Conservation (phyloP, 140 eudicot species). For the Cichorium intybus region DNA sequence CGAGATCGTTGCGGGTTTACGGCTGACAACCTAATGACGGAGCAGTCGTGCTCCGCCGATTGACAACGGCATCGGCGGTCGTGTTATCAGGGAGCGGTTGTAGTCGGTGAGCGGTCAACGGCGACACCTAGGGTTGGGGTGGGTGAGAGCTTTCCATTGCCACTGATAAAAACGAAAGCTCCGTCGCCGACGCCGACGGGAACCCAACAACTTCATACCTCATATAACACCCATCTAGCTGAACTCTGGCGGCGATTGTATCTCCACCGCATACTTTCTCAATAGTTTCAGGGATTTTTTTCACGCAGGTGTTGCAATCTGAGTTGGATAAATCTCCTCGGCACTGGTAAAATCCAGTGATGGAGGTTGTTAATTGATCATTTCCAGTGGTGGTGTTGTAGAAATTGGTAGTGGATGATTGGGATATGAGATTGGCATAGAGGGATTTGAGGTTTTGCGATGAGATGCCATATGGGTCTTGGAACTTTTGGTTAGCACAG, state of each 20-base stretch:
- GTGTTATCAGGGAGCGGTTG: too few relatives aligned
- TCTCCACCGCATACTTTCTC: conserved; percentile 40
- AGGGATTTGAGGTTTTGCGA: conserved; percentile 49
- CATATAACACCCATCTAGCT: conserved; percentile 62
- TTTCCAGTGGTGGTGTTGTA: conserved; percentile 46
- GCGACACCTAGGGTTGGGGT: too few relatives aligned
- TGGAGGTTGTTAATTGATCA: conserved; percentile 28
- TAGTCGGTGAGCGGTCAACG: too few relatives aligned
- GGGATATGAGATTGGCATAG: conserved; percentile 42
- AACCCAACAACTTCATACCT: conserved; percentile 68
- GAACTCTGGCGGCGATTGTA: conserved; percentile 63
- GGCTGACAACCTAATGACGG: too few relatives aligned
- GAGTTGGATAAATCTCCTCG: conserved; percentile 57
- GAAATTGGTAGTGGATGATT: conserved; percentile 59
- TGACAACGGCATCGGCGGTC: too few relatives aligned
- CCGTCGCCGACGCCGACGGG: conserved; percentile 42
- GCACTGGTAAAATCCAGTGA: conserved; percentile 76
- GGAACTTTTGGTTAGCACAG: conserved; percentile 77
- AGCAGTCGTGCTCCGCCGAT: too few relatives aligned
- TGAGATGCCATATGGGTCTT: conserved; percentile 53
- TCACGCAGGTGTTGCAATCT: conserved; percentile 58
- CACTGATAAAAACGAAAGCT: too few relatives aligned
- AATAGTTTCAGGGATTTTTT: conserved; percentile 19
- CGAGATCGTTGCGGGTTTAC: too few relatives aligned
- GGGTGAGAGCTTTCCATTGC: too few relatives aligned